phyloP scores from a whole-genome alignment of 495 filamentous ascomycete genomes.

The Trichoderma asperelloides region DNA sequence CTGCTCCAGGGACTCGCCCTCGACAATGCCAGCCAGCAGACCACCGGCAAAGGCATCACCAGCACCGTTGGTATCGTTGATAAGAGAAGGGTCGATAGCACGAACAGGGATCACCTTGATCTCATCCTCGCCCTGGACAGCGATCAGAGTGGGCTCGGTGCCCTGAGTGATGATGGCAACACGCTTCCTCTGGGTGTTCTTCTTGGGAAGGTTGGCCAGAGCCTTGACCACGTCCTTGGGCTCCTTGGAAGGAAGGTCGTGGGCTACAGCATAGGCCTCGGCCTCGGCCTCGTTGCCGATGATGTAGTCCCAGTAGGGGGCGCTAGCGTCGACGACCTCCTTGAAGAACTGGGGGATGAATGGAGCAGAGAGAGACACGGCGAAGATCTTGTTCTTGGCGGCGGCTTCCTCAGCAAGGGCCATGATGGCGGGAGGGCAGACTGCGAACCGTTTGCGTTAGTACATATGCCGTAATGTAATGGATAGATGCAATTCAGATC shows the following conservation, averaged over 20 bases:
- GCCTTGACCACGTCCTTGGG: slow-evolving; percentile 80
- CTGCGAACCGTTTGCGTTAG: slow-evolving; percentile 25
- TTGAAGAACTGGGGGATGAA: slow-evolving; percentile 98
- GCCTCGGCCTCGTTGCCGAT: slow-evolving; percentile 98
- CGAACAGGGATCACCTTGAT: slow-evolving; percentile 74
- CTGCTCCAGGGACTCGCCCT: slow-evolving; percentile 67
- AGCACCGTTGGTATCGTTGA: slow-evolving; percentile 93
- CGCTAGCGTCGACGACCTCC: slow-evolving; percentile 74
- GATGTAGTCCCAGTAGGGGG: slow-evolving; percentile 90
- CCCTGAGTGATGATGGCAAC: slow-evolving; percentile 91
- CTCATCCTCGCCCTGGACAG: slow-evolving; percentile 56
- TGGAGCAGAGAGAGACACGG: slow-evolving; percentile 82
- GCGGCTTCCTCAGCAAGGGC: slow-evolving; percentile 86
- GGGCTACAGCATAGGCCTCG: slow-evolving; percentile 69
- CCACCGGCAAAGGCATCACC: slow-evolving; percentile 97
- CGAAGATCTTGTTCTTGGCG: slow-evolving; percentile 78
- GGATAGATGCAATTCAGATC: background rate
- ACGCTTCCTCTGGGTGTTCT: slow-evolving; percentile 68
- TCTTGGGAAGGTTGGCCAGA: slow-evolving; percentile 82
- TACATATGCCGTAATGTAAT: background rate
- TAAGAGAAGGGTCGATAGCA: slow-evolving; percentile 60
- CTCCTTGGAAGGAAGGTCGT: slow-evolving; percentile 62
- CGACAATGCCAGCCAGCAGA: slow-evolving; percentile 79
- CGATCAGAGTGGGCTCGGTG: slow-evolving; percentile 78
- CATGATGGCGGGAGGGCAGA: slow-evolving; percentile 81